Evolutionary conservation across 495 filamentous ascomycete species (phyloP).

Genomic region (Aspergillus hancockii): DNA sequence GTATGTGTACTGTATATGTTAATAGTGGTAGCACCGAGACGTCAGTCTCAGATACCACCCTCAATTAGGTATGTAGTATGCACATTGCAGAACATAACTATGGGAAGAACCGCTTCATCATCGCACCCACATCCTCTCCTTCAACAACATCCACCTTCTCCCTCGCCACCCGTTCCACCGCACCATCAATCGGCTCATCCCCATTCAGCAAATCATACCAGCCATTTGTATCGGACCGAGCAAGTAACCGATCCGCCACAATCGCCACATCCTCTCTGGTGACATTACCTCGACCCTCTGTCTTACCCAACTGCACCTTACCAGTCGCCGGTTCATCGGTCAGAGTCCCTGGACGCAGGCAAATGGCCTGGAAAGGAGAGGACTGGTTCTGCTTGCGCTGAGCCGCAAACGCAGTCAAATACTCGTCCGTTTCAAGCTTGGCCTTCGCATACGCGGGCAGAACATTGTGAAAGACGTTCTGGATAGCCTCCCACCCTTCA

Average conservation of each 20-base stretch:
- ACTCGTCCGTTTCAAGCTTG: slow-evolving; percentile 75
- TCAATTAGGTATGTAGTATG: too few relatives aligned
- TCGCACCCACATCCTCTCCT: slow-evolving; percentile 61
- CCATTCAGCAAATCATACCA: slow-evolving; percentile 65
- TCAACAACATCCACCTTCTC: slow-evolving; percentile 66
- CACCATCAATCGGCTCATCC: slow-evolving; percentile 58
- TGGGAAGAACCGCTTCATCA: slow-evolving; percentile 43
- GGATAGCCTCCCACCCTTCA: slow-evolving; percentile 51
- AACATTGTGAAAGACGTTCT: slow-evolving; percentile 52
- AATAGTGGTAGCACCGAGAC: not conserved
- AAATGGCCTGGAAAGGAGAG: slow-evolving; percentile 61
- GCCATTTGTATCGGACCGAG: slow-evolving; percentile 55
- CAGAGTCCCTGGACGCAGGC: slow-evolving; percentile 67
- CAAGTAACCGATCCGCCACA: slow-evolving; percentile 65
- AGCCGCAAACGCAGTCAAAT: slow-evolving; percentile 58
- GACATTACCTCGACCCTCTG: slow-evolving; percentile 53
- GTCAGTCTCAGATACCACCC: too few relatives aligned
- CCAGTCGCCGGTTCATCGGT: slow-evolving; percentile 59
- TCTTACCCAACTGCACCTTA: slow-evolving; percentile 66
- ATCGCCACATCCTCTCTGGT: slow-evolving; percentile 70
- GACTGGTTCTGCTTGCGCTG: slow-evolving; percentile 45
- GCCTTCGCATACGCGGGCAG: slow-evolving; percentile 70
- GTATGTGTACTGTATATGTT: not conserved
- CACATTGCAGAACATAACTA: not conserved
- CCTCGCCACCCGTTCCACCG: slow-evolving; percentile 62